Base-by-base conservation (phyloP, 2,329 filamentous ascomycete genomes). In the Xylariaceae sp. region DNA sequence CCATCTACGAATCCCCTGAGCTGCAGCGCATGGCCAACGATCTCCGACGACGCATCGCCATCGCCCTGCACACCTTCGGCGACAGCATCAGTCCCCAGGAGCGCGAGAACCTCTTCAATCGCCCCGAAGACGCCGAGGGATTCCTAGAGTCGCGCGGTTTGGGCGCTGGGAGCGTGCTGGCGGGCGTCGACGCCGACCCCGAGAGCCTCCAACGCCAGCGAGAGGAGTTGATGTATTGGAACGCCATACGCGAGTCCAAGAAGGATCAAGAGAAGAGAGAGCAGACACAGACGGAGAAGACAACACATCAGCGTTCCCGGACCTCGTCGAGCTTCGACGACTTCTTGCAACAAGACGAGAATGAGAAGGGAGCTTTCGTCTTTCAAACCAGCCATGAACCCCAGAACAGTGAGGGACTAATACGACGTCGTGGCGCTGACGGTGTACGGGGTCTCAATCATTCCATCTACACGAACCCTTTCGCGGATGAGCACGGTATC, bases 151-250 rank as follows among this genome's bases (percentile, higher is more conserved):
- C 83, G 7, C 74, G 78, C n/a, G 75, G 75, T 6, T 57, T 72
- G 23, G 74, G 71, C 17, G 64, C 64, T 3, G 73, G 74, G 16
- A 74, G 73, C 47, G 76, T 81, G 28, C 68, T 74, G 1, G 81
- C 74, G 1, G 82, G 77, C 14, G 79, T 87, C 19, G 85, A 87
- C 29, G 85, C 84, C 53, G 86, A 88, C 63, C 84, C 87, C 48
- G 86, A 85, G 62, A 82, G 79, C 19, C 79, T 82, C 50, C 80
- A 82, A 63, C 77, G 83, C 56, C 86, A 88, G 69, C 79, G 85
- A 33, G 85, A 88, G 65, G 86, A 88, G 71, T 69, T 88, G 58
- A 76, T 87, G 72, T 87, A 87, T 65, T 88, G 86, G 86, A 88
- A 88, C 66, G 77, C 81, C 3, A 62, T 85, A 28, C 80, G 75